Percentiles rank a stretch among this genome's conserved stretches.
Evolutionary conservation across 2,329 filamentous ascomycete species (phyloP).

Genomic region (Phaeosphaeria sp.): DNA sequence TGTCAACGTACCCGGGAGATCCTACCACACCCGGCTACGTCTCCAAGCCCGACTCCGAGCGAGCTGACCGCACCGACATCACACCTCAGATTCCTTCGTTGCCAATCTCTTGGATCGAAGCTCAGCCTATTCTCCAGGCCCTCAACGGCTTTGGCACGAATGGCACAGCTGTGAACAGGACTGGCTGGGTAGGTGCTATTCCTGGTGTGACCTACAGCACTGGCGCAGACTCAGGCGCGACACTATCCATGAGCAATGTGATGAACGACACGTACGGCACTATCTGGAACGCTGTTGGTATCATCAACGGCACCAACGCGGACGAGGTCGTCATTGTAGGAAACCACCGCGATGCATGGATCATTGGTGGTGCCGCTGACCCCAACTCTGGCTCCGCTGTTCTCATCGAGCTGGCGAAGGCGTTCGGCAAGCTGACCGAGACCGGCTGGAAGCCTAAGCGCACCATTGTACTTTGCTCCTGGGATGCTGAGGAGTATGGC

Average conservation of each 20-base stretch:
- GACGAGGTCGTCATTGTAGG: conserved; percentile 63
- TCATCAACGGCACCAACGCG: conserved; percentile 70
- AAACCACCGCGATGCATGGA: conserved; percentile 64
- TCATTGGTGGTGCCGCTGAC: conserved; percentile 60
- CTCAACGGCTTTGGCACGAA: conserved; percentile 82
- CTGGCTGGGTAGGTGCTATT: conserved; percentile 46
- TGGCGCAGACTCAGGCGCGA: conserved; percentile 61
- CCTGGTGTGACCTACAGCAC: conserved; percentile 45
- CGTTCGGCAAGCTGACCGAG: conserved; percentile 55
- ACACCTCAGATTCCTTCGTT: conserved; percentile 83
- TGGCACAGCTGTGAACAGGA: conserved; percentile 48
- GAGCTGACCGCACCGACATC: conserved; percentile 68
- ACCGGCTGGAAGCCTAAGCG: conserved; percentile 61
- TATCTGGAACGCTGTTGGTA: conserved; percentile 76
- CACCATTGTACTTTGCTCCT: conserved; percentile 55
- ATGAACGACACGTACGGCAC: conserved; percentile 84
- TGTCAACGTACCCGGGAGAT: conserved; percentile 61
- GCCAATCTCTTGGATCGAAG: conserved; percentile 84
- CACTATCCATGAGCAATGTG: conserved; percentile 63
- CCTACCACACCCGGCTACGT: conserved; percentile 68
- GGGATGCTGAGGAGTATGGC: conserved; percentile 54
- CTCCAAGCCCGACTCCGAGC: conserved; percentile 79
- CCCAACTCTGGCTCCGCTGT: conserved; percentile 60
- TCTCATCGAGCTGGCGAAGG: conserved; percentile 58
- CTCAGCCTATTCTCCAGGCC: conserved; percentile 78